These are phyloP conservation scores for Alloascoidea hylecoeti DNA, from an alignment of 805 yeast genomes.

Conservation along the genomic window DNA sequence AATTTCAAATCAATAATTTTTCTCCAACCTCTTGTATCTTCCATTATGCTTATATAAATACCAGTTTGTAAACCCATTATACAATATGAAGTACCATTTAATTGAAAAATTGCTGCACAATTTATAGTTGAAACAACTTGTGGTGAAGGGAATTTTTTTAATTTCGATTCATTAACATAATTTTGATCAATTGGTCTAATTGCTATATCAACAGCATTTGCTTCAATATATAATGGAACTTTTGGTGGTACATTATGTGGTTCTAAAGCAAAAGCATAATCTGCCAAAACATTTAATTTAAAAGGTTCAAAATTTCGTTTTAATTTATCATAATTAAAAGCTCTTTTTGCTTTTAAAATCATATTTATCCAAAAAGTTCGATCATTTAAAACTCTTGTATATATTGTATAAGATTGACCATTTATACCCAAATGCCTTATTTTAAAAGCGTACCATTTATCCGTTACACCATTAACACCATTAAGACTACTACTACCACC, in stretches of 20 bases:
- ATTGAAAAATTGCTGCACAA: constrained; percentile 30
- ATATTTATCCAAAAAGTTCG: constrained; percentile 43
- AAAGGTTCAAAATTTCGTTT: constrained; percentile 37
- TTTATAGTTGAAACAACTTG: constrained; percentile 12
- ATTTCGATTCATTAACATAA: neutral
- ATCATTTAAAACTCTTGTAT: constrained; percentile 21
- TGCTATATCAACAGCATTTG: constrained; percentile 32
- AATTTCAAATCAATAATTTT: constrained; percentile 35
- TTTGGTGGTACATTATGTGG: constrained; percentile 25
- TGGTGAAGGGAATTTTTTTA: neutral
- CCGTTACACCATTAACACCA: neutral
- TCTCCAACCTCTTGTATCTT: constrained; percentile 32
- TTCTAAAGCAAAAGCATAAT: constrained; percentile 53
- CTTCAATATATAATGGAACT: constrained; percentile 31
- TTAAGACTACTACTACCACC: neutral
- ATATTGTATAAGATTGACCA: constrained; percentile 17
- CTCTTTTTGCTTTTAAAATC: constrained; percentile 31
- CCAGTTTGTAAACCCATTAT: neutral
- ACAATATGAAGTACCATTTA: constrained; percentile 23
- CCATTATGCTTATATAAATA: neutral
- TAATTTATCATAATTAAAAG: constrained; percentile 16
- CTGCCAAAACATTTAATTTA: constrained; percentile 34
- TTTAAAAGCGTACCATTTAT: constrained; percentile 15
- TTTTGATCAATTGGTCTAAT: constrained; percentile 1
- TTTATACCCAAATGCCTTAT: constrained; percentile 19